Base-by-base conservation (phyloP, 306 rosid species). In the Neltuma alba region DNA sequence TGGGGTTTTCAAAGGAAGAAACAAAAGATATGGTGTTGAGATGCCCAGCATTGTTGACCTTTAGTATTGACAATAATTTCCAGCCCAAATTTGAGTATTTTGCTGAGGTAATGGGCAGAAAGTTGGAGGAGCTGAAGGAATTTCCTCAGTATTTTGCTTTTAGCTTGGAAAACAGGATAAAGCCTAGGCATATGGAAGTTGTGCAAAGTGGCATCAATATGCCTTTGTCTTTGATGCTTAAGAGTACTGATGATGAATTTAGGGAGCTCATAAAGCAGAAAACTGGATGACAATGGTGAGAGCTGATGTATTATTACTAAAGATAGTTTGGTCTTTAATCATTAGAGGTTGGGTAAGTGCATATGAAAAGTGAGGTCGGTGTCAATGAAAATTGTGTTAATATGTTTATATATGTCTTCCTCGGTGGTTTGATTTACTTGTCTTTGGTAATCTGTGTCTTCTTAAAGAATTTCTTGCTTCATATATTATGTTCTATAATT, bases 141-240 rank as follows among this genome's bases (percentile, higher is more conserved):
- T 94, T 94, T 66, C 98, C 98, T 76, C 98, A 94, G 83, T 94
- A 88, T 57, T 92, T 94, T 55, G 86, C 97, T 2, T 94, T 94
- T 61, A 94, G 98, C 75, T 80, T 94, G 84, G 98, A 92, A 73
- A 94, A 94, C 67, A 92, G 97, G 92, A 92, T 94, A 38, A 94
- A 85, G 81, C 93, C 97, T 18, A 92, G 99, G 82, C 89, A 95
- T 42, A 68, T 65, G 83, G 90, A 95, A 80, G 78, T 79, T 54
- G 81, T 84, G 77, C 48, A 79, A 70, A 84, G 86, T 85, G 96
- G 92, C 12, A 40, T 86, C n/a, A 69, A 72, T 58, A 21, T 87
- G 82, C 79, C 91, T 75, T 86, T 94, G 90, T 78, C 97, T 4
- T 40, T 85, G 72, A 88, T 94, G 97, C 97, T 94, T 31, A 92